Evolutionary conservation across 257 asterid genomes (phyloP).

Genomic region (Capsicum chinense): DNA sequence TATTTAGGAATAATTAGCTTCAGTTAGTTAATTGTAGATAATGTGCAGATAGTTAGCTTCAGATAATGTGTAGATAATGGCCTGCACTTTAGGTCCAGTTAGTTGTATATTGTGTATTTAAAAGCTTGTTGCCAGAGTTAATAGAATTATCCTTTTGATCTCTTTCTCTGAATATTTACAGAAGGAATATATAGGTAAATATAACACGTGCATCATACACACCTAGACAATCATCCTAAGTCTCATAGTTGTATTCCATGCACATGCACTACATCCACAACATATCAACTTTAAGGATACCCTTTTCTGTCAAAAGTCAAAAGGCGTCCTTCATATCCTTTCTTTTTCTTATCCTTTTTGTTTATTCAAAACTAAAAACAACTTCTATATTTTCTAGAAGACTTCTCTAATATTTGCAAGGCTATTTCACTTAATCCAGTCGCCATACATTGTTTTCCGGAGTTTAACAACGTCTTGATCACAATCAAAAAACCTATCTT

Average conservation of each 20-base stretch:
- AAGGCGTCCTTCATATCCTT: background rate
- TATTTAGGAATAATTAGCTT: too few relatives aligned
- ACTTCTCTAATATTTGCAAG: background rate
- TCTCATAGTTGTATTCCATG: background rate
- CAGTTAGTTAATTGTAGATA: too few relatives aligned
- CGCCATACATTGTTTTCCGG: background rate
- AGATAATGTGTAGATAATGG: too few relatives aligned
- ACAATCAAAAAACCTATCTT: background rate
- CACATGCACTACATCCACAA: background rate
- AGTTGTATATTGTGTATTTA: too few relatives aligned
- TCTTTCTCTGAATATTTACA: too few relatives aligned
- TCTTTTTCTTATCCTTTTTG: background rate
- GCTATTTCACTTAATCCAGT: slow-evolving; percentile 10
- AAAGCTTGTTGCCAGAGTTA: too few relatives aligned
- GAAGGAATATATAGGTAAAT: background rate
- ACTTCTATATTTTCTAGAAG: background rate
- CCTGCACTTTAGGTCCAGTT: too few relatives aligned
- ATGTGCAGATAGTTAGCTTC: too few relatives aligned
- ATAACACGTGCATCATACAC: background rate
- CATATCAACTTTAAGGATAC: background rate
- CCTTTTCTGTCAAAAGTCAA: slow-evolving; percentile 9
- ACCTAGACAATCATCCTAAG: background rate
- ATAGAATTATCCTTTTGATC: too few relatives aligned
- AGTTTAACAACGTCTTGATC: background rate
- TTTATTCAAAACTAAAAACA: background rate